Percentiles rank a stretch among this genome's conserved stretches.
phyloP scores from a whole-genome alignment of 2,329 filamentous ascomycete genomes.

The Magnaporthiopsis poae region DNA sequence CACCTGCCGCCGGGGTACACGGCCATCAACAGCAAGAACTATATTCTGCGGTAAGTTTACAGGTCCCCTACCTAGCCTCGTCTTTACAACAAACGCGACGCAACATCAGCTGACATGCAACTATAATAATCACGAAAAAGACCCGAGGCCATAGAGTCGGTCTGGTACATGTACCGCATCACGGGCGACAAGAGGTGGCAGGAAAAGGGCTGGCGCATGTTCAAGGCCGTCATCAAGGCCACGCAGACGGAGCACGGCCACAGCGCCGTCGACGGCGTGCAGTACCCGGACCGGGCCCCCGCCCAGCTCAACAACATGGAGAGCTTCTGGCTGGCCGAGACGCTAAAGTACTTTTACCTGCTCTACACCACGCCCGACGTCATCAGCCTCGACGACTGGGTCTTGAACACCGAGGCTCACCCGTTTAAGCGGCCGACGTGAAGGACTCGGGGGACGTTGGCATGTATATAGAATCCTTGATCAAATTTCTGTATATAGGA shows the following conservation, averaged over 20 bases:
- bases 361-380: constrained; percentile 60
- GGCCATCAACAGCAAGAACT: constrained; percentile 34
- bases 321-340: constrained; percentile 85
- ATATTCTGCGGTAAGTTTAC: constrained; percentile 49
- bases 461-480: too few relatives aligned
- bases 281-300: constrained; percentile 23
- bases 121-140: constrained; percentile 26
- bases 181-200: constrained; percentile 67
- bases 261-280: constrained; percentile 59
- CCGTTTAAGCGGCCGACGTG: constrained; percentile 41
- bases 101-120: neutral
- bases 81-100: too few relatives aligned
- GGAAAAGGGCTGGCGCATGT: constrained; percentile 83
- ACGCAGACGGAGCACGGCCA: constrained; percentile 59
- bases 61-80: too few relatives aligned
- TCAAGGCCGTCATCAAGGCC: constrained; percentile 55
- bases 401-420: constrained; percentile 56
- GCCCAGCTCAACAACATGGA: constrained; percentile 58
- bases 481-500: neutral
- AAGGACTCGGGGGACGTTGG: neutral
- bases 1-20: constrained; percentile 42
- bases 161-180: constrained; percentile 85
- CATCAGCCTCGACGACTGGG: constrained; percentile 60
- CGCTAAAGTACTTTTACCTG: constrained; percentile 84
- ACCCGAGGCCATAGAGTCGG: constrained; percentile 77